Percentiles rank a stretch among this genome's conserved stretches.
Conservation (phyloP, 768 basidiomycete genomes). For the Leucosporidium scottii region DNA sequence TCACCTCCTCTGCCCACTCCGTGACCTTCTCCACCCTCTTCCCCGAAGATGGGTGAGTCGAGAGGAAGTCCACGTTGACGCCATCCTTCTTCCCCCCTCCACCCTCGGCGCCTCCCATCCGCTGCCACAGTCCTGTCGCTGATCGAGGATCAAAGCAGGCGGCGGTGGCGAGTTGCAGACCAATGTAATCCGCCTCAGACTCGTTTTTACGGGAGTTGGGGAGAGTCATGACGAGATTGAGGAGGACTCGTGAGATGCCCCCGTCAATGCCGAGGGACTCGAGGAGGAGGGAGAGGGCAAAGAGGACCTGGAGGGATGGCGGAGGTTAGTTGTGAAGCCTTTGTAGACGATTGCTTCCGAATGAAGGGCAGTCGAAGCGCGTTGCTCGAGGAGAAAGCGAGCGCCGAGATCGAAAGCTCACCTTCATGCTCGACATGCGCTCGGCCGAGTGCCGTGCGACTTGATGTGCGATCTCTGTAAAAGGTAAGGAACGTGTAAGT, state of each 20-base stretch:
- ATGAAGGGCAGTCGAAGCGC: too few species aligned
- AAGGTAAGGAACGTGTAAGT: conserved; percentile 48
- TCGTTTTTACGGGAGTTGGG: conserved; percentile 80
- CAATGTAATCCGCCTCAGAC: conserved; percentile 81
- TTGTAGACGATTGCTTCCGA: too few species aligned
- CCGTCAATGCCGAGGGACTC: conserved; percentile 27
- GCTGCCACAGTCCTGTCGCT: conserved; percentile 67
- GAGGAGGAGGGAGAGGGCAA: conserved; percentile 8
- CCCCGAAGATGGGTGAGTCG: conserved; percentile 71
- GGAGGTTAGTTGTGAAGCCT: too few species aligned
- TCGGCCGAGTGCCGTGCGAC: conserved; percentile 46
- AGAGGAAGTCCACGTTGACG: conserved; percentile 53
- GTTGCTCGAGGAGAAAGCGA: too few species aligned
- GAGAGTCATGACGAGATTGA: conserved; percentile 41
- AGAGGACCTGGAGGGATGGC: neutral
- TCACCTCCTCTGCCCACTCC: conserved; percentile 31
- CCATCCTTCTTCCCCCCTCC: conserved; percentile 36
- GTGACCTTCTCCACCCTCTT: conserved; percentile 54
- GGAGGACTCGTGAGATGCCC: conserved; percentile 14
- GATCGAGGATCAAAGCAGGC: conserved; percentile 82
- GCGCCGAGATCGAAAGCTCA: conserved; percentile 14
- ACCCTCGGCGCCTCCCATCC: conserved; percentile 57
- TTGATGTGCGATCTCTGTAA: conserved; percentile 39
- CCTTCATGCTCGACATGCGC: conserved; percentile 44
- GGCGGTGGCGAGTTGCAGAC: conserved; percentile 65